Evolutionary conservation across 108 stramenopile species (phyloP), one percentile per base, ranked within the genome.

Genomic region (Pseudonitzschia multistriata): DNA sequence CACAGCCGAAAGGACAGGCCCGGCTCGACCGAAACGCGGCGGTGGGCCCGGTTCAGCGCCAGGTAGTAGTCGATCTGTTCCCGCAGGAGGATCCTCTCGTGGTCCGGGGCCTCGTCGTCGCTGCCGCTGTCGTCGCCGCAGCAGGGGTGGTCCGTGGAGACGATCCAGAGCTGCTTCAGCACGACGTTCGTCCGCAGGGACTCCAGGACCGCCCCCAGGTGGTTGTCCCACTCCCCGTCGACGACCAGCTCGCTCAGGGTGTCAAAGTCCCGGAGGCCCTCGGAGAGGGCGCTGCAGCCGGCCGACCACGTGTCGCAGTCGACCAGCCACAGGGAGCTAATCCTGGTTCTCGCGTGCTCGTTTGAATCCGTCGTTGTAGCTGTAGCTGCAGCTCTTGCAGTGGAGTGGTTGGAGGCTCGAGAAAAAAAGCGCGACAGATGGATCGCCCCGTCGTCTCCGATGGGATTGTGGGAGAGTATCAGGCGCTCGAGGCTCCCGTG

Each of bases 401-500:
- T 55, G 4, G 4, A n/a, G 5, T 21, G 8, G 22, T 55, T 30
- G 7, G 54, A 55, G 8, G 66, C 49, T 22, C 33, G 25, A 49
- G 40, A 36, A 28, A 79, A 60, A 24, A 73, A 36, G n/a, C 56
- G 31, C 3, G 67, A 48, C 0, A 79, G 62, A 8, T 60, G 30
- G 2, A 40, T 48, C 5, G 78, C 78, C n/a, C 78, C 78, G 10
- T 69, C 42, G 45, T 79, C 78, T 13, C 78, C 73, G 37, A 79
- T 61, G 28, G 78, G 78, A 39, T 79, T 79, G 24, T 74, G 40
- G 3, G 78, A 73, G 17, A 79, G 57, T 10, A 64, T 48, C 17
- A 79, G 55, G 5, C 19, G 42, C 21, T 42, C 24, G 3, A 79
- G 37, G 0, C 45, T 22, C n/a, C 35, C 42, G 50, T 70, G 64